These are phyloP conservation scores for Cytospora schulzeri DNA, from an alignment of 2,329 filamentous ascomycete genomes.

Conservation along the genomic window DNA sequence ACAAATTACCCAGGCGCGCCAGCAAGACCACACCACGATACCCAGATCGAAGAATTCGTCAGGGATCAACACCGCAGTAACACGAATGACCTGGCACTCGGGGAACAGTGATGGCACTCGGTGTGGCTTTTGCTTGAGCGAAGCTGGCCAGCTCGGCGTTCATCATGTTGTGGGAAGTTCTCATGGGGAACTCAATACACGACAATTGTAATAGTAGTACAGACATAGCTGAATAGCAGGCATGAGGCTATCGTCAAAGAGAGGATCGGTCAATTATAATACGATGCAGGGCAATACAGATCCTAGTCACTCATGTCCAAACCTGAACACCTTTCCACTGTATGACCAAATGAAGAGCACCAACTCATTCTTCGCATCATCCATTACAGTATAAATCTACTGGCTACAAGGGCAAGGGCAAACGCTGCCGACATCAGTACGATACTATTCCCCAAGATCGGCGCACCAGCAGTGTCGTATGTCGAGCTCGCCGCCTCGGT, in stretches of 20 bases:
- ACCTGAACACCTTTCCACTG: background rate
- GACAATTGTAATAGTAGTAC: no score
- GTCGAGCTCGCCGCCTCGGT: constrained; percentile 4
- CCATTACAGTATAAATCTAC: background rate
- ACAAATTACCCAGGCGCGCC: constrained; percentile 41
- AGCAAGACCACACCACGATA: constrained; percentile 48
- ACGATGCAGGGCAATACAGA: no score
- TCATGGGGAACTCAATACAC: no score
- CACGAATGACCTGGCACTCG: constrained; percentile 32
- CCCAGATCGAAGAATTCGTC: constrained; percentile 55
- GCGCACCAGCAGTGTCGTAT: constrained; percentile 12
- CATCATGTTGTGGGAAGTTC: no score
- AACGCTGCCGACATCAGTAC: background rate
- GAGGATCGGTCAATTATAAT: no score
- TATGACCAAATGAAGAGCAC: no score
- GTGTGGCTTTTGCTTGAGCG: background rate
- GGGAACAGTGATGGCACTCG: background rate
- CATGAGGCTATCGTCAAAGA: no score
- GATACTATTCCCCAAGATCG: constrained; percentile 7
- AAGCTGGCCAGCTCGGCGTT: background rate
- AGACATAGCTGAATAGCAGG: no score
- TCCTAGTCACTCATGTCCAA: background rate
- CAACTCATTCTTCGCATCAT: no score
- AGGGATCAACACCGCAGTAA: constrained; percentile 55
- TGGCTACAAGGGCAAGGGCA: background rate